These are phyloP conservation scores for Rosa lucieae DNA, from an alignment of 306 rosid genomes.

Conservation along the genomic window DNA sequence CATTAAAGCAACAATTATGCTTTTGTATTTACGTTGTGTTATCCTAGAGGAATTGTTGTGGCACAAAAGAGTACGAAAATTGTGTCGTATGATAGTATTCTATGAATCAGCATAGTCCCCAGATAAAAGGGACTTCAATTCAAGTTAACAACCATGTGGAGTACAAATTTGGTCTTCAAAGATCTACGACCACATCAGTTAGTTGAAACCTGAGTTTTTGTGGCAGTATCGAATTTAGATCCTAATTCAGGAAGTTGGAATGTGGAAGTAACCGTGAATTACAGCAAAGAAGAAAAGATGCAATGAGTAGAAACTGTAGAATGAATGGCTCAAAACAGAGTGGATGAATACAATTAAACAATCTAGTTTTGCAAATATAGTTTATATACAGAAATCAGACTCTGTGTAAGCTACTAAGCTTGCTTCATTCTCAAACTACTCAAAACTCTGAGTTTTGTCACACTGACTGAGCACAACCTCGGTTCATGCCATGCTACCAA, in stretches of 20 bases:
- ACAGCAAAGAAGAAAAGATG: background rate
- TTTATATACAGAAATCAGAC: slow-evolving; percentile 14
- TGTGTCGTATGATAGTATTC: background rate
- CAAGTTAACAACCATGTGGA: background rate
- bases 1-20: no score
- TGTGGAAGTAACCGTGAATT: background rate
- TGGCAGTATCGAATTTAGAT: background rate
- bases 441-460: background rate
- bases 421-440: slow-evolving; percentile 8
- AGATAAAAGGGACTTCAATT: background rate
- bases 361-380: background rate
- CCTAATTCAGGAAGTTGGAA: background rate
- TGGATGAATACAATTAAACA: background rate
- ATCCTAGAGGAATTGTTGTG: background rate
- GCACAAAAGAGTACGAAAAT: background rate
- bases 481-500: background rate
- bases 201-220: background rate
- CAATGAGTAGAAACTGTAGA: background rate
- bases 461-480: slow-evolving; percentile 13
- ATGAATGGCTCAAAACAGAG: slow-evolving; percentile 3
- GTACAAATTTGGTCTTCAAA: background rate
- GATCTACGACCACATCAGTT: background rate
- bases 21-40: background rate
- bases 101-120: no score
- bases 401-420: background rate